phyloP scores from a whole-genome alignment of 2,329 filamentous ascomycete species.

The Neophaeococcomyces mojaviensis region DNA sequence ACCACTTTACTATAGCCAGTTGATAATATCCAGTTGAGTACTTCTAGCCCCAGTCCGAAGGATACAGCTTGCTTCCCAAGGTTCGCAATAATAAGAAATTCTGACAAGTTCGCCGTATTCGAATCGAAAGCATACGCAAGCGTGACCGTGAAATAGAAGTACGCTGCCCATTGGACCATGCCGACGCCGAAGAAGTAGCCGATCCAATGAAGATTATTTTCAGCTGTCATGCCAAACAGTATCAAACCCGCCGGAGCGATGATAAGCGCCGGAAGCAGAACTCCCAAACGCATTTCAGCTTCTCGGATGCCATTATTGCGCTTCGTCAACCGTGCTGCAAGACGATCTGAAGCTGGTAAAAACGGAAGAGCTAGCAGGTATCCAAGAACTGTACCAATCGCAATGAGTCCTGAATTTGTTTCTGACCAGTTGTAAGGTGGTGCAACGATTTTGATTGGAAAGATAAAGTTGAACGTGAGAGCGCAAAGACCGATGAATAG shows the following conservation, averaged over 20 bases:
- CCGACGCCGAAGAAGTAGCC: constrained; percentile 44
- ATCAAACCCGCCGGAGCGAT: constrained; percentile 28
- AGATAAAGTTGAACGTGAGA: constrained; percentile 44
- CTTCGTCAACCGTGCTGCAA: constrained; percentile 32
- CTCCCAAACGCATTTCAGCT: constrained; percentile 35
- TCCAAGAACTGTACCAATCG: constrained; percentile 33
- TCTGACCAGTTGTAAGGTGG: constrained; percentile 35
- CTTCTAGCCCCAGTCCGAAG: not conserved
- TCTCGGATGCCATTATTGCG: constrained; percentile 34
- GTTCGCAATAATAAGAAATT: constrained; percentile 4
- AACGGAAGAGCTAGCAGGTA: constrained; percentile 39
- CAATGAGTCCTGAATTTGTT: constrained; percentile 40
- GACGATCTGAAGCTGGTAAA: constrained; percentile 33
- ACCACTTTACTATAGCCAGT: not conserved
- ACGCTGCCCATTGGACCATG: constrained; percentile 44
- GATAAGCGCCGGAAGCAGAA: constrained; percentile 27
- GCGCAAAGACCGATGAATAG: constrained; percentile 44
- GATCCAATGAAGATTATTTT: constrained; percentile 29
- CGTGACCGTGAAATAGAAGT: constrained; percentile 52
- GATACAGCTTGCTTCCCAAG: constrained; percentile 1
- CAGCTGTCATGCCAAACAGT: constrained; percentile 28
- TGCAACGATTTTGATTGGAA: constrained; percentile 40
- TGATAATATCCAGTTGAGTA: constrained; percentile 1
- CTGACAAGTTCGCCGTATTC: not conserved
- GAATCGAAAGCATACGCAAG: constrained; percentile 26